These are phyloP conservation scores for Geoglossum cookeanum DNA, from an alignment of 2,329 filamentous ascomycete genomes.

Conservation along the genomic window DNA sequence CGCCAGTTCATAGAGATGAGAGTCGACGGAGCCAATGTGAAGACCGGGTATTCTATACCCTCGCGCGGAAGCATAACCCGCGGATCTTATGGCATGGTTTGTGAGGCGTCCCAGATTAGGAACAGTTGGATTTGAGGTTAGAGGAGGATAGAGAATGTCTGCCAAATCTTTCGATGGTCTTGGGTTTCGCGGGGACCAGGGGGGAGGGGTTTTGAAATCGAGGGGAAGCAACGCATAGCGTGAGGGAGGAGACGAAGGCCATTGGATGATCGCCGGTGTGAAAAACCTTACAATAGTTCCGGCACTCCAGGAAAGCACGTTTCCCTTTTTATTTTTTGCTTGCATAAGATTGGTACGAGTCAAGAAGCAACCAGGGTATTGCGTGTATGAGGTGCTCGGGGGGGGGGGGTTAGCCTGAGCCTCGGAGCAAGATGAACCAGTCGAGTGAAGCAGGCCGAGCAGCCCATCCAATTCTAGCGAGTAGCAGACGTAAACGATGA, in stretches of 20 bases:
- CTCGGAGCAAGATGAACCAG: not conserved
- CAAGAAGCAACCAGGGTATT: not conserved
- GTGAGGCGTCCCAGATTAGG: not conserved
- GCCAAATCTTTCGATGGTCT: not conserved
- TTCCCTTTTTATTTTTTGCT: not conserved
- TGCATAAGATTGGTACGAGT: conserved; percentile 1
- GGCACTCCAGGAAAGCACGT: not conserved
- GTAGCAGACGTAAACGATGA: not conserved
- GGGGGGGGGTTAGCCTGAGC: not conserved
- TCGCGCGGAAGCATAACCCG: not conserved
- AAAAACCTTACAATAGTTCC: not conserved
- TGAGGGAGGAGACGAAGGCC: not conserved
- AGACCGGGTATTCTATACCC: not conserved
- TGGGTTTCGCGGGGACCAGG: not conserved
- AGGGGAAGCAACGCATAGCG: not conserved
- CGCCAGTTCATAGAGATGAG: not conserved
- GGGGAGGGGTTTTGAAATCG: not conserved
- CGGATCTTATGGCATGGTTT: not conserved
- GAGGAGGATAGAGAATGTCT: not conserved
- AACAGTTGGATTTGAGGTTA: not conserved
- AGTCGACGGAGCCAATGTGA: not conserved
- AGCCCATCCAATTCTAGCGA: not conserved
- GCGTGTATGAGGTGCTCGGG: not conserved
- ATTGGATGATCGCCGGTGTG: not conserved
- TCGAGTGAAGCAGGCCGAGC: not conserved